phyloP scores from a whole-genome alignment of 2,329 filamentous ascomycete genomes.

The Aspergillus awamori region DNA sequence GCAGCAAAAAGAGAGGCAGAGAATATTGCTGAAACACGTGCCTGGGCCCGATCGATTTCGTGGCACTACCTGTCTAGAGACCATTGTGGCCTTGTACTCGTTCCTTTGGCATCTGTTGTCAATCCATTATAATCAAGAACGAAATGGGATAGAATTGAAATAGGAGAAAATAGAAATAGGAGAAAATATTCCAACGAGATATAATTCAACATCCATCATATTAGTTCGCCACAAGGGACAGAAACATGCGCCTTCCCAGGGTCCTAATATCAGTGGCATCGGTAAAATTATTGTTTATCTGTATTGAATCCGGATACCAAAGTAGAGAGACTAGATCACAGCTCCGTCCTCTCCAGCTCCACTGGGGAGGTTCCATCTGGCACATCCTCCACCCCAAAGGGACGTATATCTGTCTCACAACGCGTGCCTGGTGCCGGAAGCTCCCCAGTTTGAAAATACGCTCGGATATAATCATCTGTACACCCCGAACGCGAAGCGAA shows the following conservation, averaged over 20 bases:
- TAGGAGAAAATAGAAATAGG: too few species aligned
- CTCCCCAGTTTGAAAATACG: neutral
- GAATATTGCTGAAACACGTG: too few species aligned
- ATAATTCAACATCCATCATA: too few species aligned
- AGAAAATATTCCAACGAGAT: too few species aligned
- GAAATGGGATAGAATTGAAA: too few species aligned
- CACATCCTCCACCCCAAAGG: neutral
- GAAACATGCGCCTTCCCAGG: neutral
- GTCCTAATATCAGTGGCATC: neutral
- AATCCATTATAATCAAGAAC: too few species aligned
- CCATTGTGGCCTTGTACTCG: too few species aligned
- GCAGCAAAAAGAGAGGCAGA: too few species aligned
- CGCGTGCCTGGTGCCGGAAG: neutral
- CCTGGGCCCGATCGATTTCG: too few species aligned
- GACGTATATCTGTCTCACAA: neutral
- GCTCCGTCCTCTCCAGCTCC: neutral
- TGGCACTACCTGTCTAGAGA: too few species aligned
- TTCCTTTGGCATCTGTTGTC: too few species aligned
- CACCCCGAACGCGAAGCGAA: neutral
- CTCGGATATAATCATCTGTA: neutral
- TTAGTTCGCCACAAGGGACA: too few species aligned
- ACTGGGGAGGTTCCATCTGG: neutral
- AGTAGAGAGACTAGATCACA: neutral
- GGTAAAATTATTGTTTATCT: neutral
- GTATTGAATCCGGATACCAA: neutral